Evolutionary conservation across 305 asterid genomes (phyloP), one percentile per base, ranked within the genome.

Genomic region (Galium porrigens): DNA sequence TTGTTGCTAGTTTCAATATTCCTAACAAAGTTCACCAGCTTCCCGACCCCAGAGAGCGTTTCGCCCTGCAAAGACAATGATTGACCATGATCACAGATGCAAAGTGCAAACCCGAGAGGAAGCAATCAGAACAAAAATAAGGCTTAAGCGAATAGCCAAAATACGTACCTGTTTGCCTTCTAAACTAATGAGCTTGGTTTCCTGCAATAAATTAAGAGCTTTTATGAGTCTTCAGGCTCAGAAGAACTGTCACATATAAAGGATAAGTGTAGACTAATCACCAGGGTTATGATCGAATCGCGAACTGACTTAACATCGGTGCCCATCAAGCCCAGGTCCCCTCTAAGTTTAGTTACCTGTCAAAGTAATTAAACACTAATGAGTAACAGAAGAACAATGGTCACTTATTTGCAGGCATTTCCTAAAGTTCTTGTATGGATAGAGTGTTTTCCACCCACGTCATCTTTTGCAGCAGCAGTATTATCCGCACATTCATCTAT

Each of bases 121-220:
- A 56, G 7, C 17, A 42, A 59, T 9, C 22, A 56, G 2, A 37
- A 62, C 3, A 30, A 42, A 33, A 3, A 65, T 55, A 4, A 0
- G 37, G 7, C 46, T 52, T 6, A 33, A 30, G 30, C 22, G 30
- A 55, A 56, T 34, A 6, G 6, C 0, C 2, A n/a, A 46, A 61
- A 62, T 56, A 39, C 57, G 34, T 78, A 92, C 99, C 96, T 89
- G 99, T 75, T 75, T 85, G 67, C 80, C 95, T 81, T 86, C 99
- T 70, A 87, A 82, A 69, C 87, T 84, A 80, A 74, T 81, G 72
- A 94, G 77, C 81, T 81, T 87, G 41, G 82, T 83, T 85, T 87
- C 90, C 97, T 94, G 94, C 39, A 48, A 66, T 65, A 78, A 41
- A 32, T 44, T 61, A 79, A 65, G 41, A 51, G 14, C 36, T 32